A percentile compares a stretch with the other conserved stretches of the same genome.
Conservation (phyloP, 495 filamentous ascomycete species). For the Neurospora pannonica region DNA sequence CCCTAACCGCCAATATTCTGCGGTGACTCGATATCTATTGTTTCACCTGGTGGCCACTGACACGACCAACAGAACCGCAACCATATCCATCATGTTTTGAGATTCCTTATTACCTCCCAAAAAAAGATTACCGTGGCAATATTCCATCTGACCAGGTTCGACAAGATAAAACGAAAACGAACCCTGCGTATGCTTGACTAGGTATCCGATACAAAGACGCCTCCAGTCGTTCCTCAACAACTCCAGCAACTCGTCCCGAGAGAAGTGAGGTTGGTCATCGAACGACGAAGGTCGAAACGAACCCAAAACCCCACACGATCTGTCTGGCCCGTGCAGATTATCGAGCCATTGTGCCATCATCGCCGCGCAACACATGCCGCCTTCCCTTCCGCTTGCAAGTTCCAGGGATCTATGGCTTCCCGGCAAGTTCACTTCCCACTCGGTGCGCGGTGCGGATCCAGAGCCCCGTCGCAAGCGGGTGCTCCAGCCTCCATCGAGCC, state of each 20-base stretch:
- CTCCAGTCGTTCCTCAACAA: neutral
- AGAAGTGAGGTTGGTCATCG: neutral
- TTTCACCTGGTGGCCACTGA: conserved; percentile 13
- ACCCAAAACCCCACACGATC: neutral
- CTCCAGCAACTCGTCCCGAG: neutral
- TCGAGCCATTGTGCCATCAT: neutral
- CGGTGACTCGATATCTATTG: conserved; percentile 6
- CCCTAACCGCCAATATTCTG: neutral
- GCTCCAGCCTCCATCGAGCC: neutral
- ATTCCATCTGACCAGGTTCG: neutral
- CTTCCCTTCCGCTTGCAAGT: neutral
- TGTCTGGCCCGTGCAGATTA: neutral
- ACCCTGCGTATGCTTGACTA: neutral
- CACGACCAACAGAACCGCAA: conserved; percentile 1
- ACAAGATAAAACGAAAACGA: neutral
- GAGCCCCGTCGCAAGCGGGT: neutral
- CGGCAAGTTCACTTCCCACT: neutral
- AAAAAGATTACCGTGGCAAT: neutral
- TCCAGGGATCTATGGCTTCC: neutral
- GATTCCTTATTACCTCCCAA: neutral
- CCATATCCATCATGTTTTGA: neutral
- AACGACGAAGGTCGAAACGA: neutral
- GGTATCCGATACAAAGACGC: neutral
- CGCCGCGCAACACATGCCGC: neutral
- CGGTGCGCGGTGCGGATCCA: neutral